Percentiles rank a stretch among this genome's conserved stretches.
Conservation (phyloP, 257 asterid genomes). For the Osmanthus fragrans region DNA sequence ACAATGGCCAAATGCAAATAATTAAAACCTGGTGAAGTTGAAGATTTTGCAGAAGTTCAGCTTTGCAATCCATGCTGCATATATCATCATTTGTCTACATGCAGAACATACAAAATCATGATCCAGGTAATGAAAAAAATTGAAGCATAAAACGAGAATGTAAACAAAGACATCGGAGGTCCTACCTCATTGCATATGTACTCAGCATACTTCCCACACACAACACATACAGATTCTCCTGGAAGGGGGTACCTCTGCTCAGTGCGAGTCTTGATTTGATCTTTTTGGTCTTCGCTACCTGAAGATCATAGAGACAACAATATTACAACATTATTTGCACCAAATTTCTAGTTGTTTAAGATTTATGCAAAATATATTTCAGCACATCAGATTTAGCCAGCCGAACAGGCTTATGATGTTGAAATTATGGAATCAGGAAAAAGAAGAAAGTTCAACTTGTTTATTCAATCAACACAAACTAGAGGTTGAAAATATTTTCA, state of each 20-base stretch:
- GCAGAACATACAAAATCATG: slow-evolving; percentile 20
- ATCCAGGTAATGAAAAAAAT: slow-evolving; percentile 15
- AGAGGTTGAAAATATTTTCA: slow-evolving; percentile 1
- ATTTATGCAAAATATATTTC: slow-evolving; percentile 9
- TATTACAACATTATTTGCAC: slow-evolving; percentile 1
- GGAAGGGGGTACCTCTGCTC: slow-evolving; percentile 83
- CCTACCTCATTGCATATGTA: slow-evolving; percentile 82
- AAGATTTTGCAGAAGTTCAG: slow-evolving; percentile 52
- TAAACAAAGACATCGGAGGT: slow-evolving; percentile 16
- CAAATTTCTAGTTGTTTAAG: slow-evolving; percentile 13
- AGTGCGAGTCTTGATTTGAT: slow-evolving; percentile 49
- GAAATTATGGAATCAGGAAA: not conserved
- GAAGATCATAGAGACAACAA: slow-evolving; percentile 17
- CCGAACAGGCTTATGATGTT: not conserved
- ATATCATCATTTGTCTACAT: slow-evolving; percentile 80
- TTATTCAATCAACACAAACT: not conserved
- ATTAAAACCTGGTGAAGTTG: slow-evolving; percentile 50
- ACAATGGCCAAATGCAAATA: not conserved
- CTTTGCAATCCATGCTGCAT: slow-evolving; percentile 88
- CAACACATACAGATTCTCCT: slow-evolving; percentile 76
- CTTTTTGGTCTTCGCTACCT: slow-evolving; percentile 45
- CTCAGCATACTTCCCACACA: slow-evolving; percentile 88
- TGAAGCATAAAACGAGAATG: slow-evolving; percentile 7
- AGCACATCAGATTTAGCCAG: slow-evolving; percentile 1
- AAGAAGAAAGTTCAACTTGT: slow-evolving; percentile 7